Percentiles rank a stretch among this genome's conserved stretches.
Evolutionary conservation across 495 filamentous ascomycete genomes (phyloP).

Genomic region (Neurospora tetraspora): DNA sequence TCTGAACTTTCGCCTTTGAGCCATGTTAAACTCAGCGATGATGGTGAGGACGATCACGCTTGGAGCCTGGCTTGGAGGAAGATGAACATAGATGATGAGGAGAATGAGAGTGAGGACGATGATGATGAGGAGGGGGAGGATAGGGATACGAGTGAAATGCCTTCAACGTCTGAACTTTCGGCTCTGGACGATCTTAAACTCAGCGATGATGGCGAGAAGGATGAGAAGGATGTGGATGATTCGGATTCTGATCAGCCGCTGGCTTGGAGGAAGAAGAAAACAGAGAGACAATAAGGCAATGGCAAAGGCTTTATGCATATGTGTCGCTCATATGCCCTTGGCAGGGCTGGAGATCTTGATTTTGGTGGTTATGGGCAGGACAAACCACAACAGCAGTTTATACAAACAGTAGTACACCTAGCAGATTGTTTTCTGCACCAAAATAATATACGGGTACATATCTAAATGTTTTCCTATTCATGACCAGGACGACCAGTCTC

Average conservation of each 20-base stretch:
- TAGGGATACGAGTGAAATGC: not conserved
- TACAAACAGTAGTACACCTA: not conserved
- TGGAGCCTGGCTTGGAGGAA: too few species aligned
- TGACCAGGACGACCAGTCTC: not conserved
- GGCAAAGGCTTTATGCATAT: not conserved
- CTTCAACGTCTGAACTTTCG: not conserved
- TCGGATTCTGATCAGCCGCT: too few species aligned
- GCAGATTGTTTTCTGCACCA: not conserved
- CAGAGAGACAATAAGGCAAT: not conserved
- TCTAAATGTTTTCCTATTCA: not conserved
- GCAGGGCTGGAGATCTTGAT: not conserved
- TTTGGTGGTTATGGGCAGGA: not conserved
- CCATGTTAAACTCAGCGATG: too few species aligned
- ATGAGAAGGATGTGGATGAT: too few species aligned
- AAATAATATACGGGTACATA: not conserved
- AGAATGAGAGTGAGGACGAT: too few species aligned
- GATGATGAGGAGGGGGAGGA: not conserved
- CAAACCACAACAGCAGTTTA: not conserved
- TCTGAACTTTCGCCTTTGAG: not conserved
- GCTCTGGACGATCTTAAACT: too few species aligned
- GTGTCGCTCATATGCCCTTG: not conserved
- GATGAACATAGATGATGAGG: too few species aligned
- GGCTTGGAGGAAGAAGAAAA: not conserved
- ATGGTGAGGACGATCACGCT: too few species aligned
- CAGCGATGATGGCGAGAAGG: too few species aligned